phyloP scores from a whole-genome alignment of 495 filamentous ascomycete genomes.

The Glutinoglossum americanum region DNA sequence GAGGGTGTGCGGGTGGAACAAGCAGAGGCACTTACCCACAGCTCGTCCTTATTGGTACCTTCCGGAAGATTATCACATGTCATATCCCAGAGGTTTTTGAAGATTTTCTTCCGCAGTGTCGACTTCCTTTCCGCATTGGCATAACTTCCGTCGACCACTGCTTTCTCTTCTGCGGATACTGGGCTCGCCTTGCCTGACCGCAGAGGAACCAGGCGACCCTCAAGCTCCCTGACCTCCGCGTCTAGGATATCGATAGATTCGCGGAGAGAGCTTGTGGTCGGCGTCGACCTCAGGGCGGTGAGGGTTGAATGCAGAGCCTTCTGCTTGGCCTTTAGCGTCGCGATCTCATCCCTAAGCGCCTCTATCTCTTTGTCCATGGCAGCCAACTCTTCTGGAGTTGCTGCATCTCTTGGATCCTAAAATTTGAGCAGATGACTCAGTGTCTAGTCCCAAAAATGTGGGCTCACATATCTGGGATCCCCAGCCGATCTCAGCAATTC shows the following conservation, averaged over 20 bases:
- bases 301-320: slow-evolving; percentile 30
- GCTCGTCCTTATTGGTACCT: slow-evolving; percentile 22
- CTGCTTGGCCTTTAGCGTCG: slow-evolving; percentile 24
- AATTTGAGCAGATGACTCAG: slow-evolving; percentile 1
- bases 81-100: slow-evolving; percentile 27
- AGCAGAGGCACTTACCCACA: slow-evolving; percentile 24
- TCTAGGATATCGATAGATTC: slow-evolving; percentile 24
- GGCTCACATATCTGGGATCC: background rate
- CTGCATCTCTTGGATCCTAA: slow-evolving; percentile 21
- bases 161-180: slow-evolving; percentile 26
- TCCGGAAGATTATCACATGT: slow-evolving; percentile 27
- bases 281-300: slow-evolving; percentile 23
- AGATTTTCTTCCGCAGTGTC: slow-evolving; percentile 9
- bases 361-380: slow-evolving; percentile 28
- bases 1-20: background rate
- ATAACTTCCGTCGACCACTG: slow-evolving; percentile 26
- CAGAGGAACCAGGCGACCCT: slow-evolving; percentile 20
- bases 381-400: slow-evolving; percentile 23
- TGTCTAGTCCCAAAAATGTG: background rate
- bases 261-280: slow-evolving; percentile 30
- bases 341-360: slow-evolving; percentile 27
- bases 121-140: slow-evolving; percentile 8
- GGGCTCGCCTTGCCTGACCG: slow-evolving; percentile 20
- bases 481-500: background rate
- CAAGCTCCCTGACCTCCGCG: slow-evolving; percentile 21